Evolutionary conservation across 139 green algal species (phyloP), one percentile per base, ranked within the genome.

Genomic region (Chlamydomonas incerta): DNA sequence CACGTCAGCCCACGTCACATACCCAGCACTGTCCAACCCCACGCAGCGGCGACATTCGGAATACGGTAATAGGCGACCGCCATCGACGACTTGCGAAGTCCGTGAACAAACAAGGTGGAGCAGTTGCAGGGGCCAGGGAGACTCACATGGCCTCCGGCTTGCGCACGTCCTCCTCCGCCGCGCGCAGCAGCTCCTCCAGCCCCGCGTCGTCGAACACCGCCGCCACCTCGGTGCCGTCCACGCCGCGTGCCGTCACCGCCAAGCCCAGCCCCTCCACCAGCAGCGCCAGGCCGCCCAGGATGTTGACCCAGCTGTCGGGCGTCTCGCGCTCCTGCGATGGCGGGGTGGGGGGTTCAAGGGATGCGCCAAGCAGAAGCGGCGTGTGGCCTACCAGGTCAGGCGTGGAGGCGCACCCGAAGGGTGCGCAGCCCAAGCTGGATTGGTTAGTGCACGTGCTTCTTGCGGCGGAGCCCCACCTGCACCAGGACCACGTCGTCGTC

Each of bases 231-330:
- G 82, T 86, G 41, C 41, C 41, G 41, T 50, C 41, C 41, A 50
- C 41, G 41, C 41, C 41, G 10, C 13, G 34, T 33, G 66, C 37
- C 60, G 83, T 35, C 34, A 93, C 82, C 21, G 88, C 89, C n/a
- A 81, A 87, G 50, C 83, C 88, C 33, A 96, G 73, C 18, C 92
- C 93, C 14, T 77, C 23, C 55, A 58, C 91, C 20, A 95, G 31
- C 72, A 89, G 14, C 23, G 87, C 86, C 33, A 95, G 74, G n/a
- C 94, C 94, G 21, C 65, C 73, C 37, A 92, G 83, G 55, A 95
- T 87, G 8, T 89, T 82, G 28, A 74, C 35, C 94, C 94, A 96
- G 26, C 60, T 87, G 33, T 90, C 89, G 29, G 63, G 35, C 17
- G 89, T 92, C 75, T 72, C 13, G 50, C 55, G 73, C 41, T 67